These are phyloP conservation scores for Tetradesmus obliquus DNA, from an alignment of 139 green algal genomes.

Conservation along the genomic window DNA sequence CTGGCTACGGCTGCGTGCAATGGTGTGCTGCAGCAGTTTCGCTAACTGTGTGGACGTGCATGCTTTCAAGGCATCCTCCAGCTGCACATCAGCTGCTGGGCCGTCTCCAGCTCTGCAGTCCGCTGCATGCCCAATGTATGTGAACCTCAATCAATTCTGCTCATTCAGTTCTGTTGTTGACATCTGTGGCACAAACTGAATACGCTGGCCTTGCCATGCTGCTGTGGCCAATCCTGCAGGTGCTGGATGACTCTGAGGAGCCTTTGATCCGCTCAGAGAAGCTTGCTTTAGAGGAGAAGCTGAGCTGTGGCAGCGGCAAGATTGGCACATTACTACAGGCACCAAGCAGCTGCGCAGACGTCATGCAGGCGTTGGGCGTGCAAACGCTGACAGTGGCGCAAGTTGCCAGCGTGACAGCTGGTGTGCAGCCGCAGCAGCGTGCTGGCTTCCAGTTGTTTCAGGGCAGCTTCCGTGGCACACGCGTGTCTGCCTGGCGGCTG, in stretches of 20 bases:
- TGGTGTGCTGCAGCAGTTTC: neutral
- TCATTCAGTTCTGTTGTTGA: too few species aligned
- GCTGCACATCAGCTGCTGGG: conserved; percentile 25
- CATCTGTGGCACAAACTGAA: too few species aligned
- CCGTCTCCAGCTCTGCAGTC: conserved; percentile 65
- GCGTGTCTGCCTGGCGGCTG: conserved; percentile 58
- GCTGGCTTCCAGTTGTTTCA: conserved; percentile 24
- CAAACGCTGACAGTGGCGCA: conserved; percentile 60
- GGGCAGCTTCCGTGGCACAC: conserved; percentile 37
- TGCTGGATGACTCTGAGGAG: conserved; percentile 43
- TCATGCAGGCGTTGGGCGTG: conserved; percentile 52
- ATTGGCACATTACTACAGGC: conserved; percentile 35
- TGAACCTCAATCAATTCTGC: too few species aligned
- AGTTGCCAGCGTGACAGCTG: conserved; percentile 56
- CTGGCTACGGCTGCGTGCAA: neutral
- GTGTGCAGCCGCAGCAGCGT: conserved; percentile 41
- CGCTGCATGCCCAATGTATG: conserved; percentile 51
- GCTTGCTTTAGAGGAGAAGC: conserved; percentile 2
- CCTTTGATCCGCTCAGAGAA: conserved; percentile 36
- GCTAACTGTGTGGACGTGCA: too few species aligned
- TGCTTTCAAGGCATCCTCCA: too few species aligned
- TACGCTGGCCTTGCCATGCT: neutral
- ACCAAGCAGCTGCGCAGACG: neutral
- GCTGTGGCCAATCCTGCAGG: conserved; percentile 5
- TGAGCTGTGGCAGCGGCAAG: neutral